phyloP scores from a whole-genome alignment of 2,329 filamentous ascomycete species.

The Trichoderma sp. region DNA sequence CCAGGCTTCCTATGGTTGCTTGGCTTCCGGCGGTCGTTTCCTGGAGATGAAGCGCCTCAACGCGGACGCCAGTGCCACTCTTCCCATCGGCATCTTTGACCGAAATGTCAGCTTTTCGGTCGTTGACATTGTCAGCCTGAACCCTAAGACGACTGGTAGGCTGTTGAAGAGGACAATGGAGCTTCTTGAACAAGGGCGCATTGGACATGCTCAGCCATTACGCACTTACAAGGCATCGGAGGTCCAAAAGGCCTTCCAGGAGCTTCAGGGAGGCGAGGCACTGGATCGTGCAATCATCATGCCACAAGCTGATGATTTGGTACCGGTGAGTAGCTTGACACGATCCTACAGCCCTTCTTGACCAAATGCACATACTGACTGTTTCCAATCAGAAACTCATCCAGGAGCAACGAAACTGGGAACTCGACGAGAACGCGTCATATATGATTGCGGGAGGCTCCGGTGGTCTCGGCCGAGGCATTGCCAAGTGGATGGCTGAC shows the following conservation, averaged over 20 bases:
- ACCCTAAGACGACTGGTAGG: conserved; percentile 2
- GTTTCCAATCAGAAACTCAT: conserved; percentile 14
- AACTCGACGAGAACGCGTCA: conserved; percentile 18
- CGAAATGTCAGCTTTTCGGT: conserved; percentile 32
- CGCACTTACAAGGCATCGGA: conserved; percentile 1
- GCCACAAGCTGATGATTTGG: not conserved
- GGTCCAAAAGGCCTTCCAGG: conserved; percentile 28
- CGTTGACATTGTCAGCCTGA: conserved; percentile 30
- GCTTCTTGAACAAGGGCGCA: conserved; percentile 25
- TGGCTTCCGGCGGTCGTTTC: conserved; percentile 41
- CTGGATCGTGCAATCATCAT: conserved; percentile 5
- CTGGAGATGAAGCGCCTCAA: conserved; percentile 44
- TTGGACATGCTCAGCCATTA: conserved; percentile 11
- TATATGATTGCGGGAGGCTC: conserved; percentile 36
- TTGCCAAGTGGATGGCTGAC: conserved; percentile 31
- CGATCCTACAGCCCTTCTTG: not conserved
- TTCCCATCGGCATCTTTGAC: conserved; percentile 30
- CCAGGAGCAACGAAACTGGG: not conserved
- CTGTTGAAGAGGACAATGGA: conserved; percentile 27
- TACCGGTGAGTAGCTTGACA: conserved; percentile 14
- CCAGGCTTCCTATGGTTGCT: conserved; percentile 40
- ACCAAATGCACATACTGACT: not conserved
- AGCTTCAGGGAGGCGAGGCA: conserved; percentile 27
- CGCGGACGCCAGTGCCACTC: conserved; percentile 28
- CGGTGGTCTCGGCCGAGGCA: conserved; percentile 33